Conservation (phyloP, 176 grass and related monocot genomes). For the sorghum (Sorghum bicolor) region Sorghum_bicolor_NCBIv3 NC_012871.2:64598501-64599000, state of each 20-base stretch:
- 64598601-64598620: not conserved
- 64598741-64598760: not conserved
- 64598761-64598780: not conserved
- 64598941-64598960: too few species aligned
- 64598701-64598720: not conserved
- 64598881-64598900: too few species aligned
- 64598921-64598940: too few species aligned
- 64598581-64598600: not conserved
- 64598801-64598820: too few species aligned
- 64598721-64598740: not conserved
- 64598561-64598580: not conserved
- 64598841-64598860: too few species aligned
- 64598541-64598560: not conserved
- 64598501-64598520: conserved; percentile 18
- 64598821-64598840: too few species aligned
- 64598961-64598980: not conserved
- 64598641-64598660: not conserved
- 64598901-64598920: too few species aligned
- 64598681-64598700: not conserved
- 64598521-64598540: conserved; percentile 3
- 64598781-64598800: too few species aligned
- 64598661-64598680: not conserved
- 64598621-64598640: not conserved
- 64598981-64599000: not conserved
- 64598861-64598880: too few species aligned